Base-by-base conservation (phyloP, 1,284 basidiomycete species). In the Puccinia polysora region DNA sequence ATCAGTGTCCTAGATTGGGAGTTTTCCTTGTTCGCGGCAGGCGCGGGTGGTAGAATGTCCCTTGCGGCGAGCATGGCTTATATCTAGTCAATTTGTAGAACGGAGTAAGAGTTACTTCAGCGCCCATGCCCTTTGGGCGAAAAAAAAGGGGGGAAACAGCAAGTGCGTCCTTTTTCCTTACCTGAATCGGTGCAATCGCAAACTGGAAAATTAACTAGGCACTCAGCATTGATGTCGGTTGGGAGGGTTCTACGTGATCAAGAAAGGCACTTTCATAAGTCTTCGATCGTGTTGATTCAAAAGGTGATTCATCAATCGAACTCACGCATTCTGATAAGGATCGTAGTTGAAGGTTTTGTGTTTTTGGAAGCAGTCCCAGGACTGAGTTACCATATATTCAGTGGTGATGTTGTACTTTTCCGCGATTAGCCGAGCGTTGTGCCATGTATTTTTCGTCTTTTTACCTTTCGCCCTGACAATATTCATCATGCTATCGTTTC, bases 401-500 rank as follows among this genome's bases (percentile, higher is more conserved):
- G 69, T 71, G 10, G 50, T 53, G 52, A 71, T 60, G 38, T 50
- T 50, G 40, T 63, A 71, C 30, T 71, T 71, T 25, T 71, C 40
- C 30, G 69, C 47, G 38, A 71, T 71, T n/a, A 56, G 34, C 1
- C 50, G 49, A 32, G 69, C 69, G 50, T 71, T 71, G 38, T 28
- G 47, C 69, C 69, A 71, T 63, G 62, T 64, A 49, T 71, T 71
- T 6, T 52, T 59, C 18, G 69, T 71, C 25, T 71, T 71, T 20
- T 55, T 71, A 2, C 58, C 58, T 32, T 71, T 63, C 15, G 69
- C 69, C 47, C 63, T 71, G 25, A 71, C 69, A 28, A 71, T 71
- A 49, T 71, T 71, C 69, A 71, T 71, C 69, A 71, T 71, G 18
- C 69, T 71, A n/a, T n/a, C n/a, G n/a, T n/a, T n/a, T n/a, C n/a